Percentiles rank a stretch among this genome's conserved stretches.
These are phyloP conservation scores for Pleoardoris graminearum DNA, from an alignment of 2,329 filamentous ascomycete genomes.

Conservation along the genomic window DNA sequence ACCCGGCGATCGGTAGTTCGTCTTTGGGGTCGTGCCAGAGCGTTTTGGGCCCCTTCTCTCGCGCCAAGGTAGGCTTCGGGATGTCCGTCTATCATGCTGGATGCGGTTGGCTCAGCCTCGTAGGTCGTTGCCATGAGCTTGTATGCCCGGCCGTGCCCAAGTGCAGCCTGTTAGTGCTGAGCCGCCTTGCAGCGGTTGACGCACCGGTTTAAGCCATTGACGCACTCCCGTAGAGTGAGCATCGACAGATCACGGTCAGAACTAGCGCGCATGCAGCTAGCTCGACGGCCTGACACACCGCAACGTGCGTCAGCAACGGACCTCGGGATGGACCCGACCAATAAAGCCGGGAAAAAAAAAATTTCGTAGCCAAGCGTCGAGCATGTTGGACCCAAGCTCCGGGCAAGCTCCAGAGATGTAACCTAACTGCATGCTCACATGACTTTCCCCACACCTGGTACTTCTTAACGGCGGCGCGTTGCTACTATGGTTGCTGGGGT, in stretches of 20 bases:
- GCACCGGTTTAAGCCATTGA: background rate
- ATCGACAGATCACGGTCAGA: background rate
- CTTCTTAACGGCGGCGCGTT: background rate
- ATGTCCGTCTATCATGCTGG: background rate
- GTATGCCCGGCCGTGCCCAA: background rate
- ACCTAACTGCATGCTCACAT: constrained; percentile 5
- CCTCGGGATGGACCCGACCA: background rate
- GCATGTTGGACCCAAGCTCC: background rate
- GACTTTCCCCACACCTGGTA: background rate
- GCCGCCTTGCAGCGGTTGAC: constrained; percentile 2
- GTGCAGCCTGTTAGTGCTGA: background rate
- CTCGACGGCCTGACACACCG: background rate
- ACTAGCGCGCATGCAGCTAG: background rate
- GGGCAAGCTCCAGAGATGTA: background rate
- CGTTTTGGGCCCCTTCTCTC: background rate
- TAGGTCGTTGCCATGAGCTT: background rate
- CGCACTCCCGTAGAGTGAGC: background rate
- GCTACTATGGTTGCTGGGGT: too few relatives aligned
- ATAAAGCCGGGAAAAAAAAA: background rate
- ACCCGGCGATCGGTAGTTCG: background rate
- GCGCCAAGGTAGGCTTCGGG: background rate
- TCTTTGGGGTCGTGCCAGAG: background rate
- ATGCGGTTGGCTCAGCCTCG: background rate
- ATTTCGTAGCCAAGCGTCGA: background rate
- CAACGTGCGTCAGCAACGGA: constrained; percentile 7